A percentile compares a stretch with the other conserved stretches of the same genome.
Conservation (phyloP, 805 yeast species). For the Nakazawaea laoshanensis region DNA sequence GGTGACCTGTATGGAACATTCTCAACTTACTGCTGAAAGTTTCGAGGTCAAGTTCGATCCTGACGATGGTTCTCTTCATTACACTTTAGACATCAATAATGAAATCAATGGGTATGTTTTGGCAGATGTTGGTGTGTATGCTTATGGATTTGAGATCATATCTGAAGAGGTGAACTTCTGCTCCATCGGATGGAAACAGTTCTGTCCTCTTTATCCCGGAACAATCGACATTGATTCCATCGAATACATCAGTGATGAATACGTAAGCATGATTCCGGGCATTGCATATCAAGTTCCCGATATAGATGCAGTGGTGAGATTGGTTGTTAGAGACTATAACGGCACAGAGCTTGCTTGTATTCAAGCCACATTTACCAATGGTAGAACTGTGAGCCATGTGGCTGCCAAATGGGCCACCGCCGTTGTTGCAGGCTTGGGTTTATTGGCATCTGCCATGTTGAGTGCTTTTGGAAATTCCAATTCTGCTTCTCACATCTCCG, state of each 20-base stretch:
- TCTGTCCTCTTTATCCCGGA: conserved; percentile 86
- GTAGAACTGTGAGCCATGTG: conserved; percentile 71
- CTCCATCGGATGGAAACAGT: conserved; percentile 66
- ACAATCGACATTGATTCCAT: conserved; percentile 66
- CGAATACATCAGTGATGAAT: conserved; percentile 42
- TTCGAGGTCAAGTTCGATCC: conserved; percentile 76
- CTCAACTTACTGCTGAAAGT: conserved; percentile 62
- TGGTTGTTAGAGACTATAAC: conserved; percentile 29
- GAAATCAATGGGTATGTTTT: conserved; percentile 56
- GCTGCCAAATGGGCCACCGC: conserved; percentile 95
- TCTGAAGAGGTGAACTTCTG: conserved; percentile 55
- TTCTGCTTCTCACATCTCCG: conserved; percentile 84
- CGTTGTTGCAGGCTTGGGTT: conserved; percentile 79
- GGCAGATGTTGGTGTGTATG: conserved; percentile 70
- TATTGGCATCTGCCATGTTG: conserved; percentile 71
- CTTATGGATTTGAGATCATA: conserved; percentile 77
- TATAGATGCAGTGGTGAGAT: conserved; percentile 69
- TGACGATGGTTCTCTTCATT: conserved; percentile 55
- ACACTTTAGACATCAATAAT: conserved; percentile 62
- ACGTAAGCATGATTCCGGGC: conserved; percentile 61
- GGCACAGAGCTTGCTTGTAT: conserved; percentile 57
- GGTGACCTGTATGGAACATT: conserved; percentile 78
- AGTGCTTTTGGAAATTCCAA: conserved; percentile 81
- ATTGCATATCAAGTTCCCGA: conserved; percentile 84
- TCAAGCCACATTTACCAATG: conserved; percentile 67